Evolutionary conservation across 2,329 filamentous ascomycete species (phyloP).

Genomic region (Ceratocystis lukuohia): DNA sequence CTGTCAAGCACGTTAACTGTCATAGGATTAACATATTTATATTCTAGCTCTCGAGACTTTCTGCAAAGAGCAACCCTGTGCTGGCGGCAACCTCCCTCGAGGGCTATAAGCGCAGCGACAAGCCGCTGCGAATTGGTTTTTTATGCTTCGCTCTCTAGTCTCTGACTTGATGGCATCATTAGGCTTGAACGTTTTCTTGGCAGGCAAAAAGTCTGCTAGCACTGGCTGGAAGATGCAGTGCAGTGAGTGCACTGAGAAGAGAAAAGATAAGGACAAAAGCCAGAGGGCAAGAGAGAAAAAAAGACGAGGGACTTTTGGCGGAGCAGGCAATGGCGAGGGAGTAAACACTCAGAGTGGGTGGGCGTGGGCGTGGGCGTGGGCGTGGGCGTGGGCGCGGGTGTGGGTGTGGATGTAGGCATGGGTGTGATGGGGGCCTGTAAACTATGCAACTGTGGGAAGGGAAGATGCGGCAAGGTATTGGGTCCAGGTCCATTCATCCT

Average conservation of each 20-base stretch:
- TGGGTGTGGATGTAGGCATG: background rate
- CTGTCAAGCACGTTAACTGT: background rate
- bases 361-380: background rate
- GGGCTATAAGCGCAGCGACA: background rate
- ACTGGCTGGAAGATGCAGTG: too few relatives aligned
- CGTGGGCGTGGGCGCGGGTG: background rate
- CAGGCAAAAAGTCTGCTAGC: background rate
- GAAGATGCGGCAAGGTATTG: too few relatives aligned
- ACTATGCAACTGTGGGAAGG: background rate
- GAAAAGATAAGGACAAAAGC: background rate
- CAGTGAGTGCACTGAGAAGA: background rate
- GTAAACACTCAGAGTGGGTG: background rate
- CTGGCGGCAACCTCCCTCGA: too few relatives aligned
- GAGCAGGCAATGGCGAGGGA: background rate
- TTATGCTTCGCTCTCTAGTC: background rate
- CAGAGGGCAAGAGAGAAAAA: background rate
- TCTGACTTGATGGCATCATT: background rate
- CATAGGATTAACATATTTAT: background rate
- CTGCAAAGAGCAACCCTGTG: background rate
- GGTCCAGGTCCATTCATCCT: too few relatives aligned
- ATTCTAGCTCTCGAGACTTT: conserved; percentile 1
- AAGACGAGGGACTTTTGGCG: background rate
- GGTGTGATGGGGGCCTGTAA: background rate
- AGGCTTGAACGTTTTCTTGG: background rate
- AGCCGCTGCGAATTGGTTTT: background rate